These are phyloP conservation scores for Decorospora gaudefroyi DNA, from an alignment of 2,329 filamentous ascomycete species.

Conservation along the genomic window DNA sequence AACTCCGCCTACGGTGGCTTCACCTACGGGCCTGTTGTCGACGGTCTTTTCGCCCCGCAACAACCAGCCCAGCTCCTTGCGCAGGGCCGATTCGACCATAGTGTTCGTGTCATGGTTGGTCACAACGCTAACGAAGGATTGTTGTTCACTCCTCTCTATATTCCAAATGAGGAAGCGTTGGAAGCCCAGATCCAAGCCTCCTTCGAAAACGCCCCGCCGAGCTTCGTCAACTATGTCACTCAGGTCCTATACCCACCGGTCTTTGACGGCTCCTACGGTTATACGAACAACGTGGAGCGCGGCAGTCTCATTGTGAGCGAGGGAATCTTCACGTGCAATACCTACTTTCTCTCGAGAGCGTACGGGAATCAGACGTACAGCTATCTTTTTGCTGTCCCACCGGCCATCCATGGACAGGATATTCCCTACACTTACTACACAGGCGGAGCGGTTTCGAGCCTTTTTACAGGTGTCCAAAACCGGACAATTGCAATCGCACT, in stretches of 20 bases:
- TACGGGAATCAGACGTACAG: conserved; percentile 55
- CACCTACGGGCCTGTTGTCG: conserved; percentile 43
- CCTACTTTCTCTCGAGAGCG: conserved; percentile 56
- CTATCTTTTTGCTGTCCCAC: conserved; percentile 60
- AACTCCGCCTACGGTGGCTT: conserved; percentile 43
- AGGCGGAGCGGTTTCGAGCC: conserved; percentile 27
- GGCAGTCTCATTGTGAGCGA: conserved; percentile 52
- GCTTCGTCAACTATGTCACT: conserved; percentile 49
- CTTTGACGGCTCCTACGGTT: conserved; percentile 54
- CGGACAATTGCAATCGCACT: conserved; percentile 49
- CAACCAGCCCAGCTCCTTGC: conserved; percentile 44
- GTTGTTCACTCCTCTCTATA: conserved; percentile 50
- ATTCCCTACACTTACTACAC: conserved; percentile 60
- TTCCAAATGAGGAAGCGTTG: conserved; percentile 41
- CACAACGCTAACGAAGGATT: conserved; percentile 55
- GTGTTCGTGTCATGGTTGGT: conserved; percentile 44
- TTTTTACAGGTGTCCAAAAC: conserved; percentile 31
- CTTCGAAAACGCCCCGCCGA: conserved; percentile 40
- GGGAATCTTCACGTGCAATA: conserved; percentile 56
- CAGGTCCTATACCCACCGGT: conserved; percentile 56
- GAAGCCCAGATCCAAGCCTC: conserved; percentile 25
- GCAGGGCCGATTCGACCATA: conserved; percentile 46
- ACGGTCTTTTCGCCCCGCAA: conserved; percentile 41
- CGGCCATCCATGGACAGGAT: conserved; percentile 60
- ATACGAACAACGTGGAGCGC: conserved; percentile 53